Percentiles rank a stretch among this genome's conserved stretches.
Evolutionary conservation across 2,329 filamentous ascomycete species (phyloP).

Genomic region (Penicillium sp.): DNA sequence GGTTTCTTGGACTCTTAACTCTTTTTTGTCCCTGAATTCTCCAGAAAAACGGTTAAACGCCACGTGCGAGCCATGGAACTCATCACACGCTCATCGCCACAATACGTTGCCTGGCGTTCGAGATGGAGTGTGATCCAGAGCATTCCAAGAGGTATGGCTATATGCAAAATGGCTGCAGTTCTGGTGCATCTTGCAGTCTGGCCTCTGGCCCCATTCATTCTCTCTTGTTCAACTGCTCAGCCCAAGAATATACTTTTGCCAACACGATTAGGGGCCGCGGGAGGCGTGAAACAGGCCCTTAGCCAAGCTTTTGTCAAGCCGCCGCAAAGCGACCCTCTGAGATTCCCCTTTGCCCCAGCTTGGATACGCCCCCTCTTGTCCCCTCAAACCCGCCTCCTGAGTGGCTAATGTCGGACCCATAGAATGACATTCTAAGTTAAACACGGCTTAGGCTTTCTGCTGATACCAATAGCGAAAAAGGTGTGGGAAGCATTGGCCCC

Average conservation of each 20-base stretch:
- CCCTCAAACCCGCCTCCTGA: slow-evolving; percentile 17
- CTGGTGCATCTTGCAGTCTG: background rate
- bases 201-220: too few species aligned
- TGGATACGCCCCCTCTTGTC: slow-evolving; percentile 6
- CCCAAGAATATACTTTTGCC: background rate
- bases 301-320: slow-evolving; percentile 26
- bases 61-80: slow-evolving; percentile 27
- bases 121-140: background rate
- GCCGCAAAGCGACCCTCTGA: slow-evolving; percentile 9
- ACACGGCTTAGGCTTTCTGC: slow-evolving; percentile 17
- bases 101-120: background rate
- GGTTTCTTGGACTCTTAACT: background rate
- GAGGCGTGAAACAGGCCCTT: slow-evolving; percentile 9
- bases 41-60: slow-evolving; percentile 8
- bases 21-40: background rate
- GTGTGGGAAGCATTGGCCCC: slow-evolving; percentile 10
- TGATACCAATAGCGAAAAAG: slow-evolving; percentile 10
- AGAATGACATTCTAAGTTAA: slow-evolving; percentile 15
- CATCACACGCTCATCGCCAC: slow-evolving; percentile 9
- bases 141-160: background rate
- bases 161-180: background rate
- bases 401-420: slow-evolving; percentile 19
- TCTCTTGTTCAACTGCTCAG: background rate
- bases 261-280: background rate
- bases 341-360: slow-evolving; percentile 8